Evolutionary conservation across 2,329 filamentous ascomycete genomes (phyloP), one percentile per base, ranked within the genome.

Genomic region (Colletotrichum nymphaeae): DNA sequence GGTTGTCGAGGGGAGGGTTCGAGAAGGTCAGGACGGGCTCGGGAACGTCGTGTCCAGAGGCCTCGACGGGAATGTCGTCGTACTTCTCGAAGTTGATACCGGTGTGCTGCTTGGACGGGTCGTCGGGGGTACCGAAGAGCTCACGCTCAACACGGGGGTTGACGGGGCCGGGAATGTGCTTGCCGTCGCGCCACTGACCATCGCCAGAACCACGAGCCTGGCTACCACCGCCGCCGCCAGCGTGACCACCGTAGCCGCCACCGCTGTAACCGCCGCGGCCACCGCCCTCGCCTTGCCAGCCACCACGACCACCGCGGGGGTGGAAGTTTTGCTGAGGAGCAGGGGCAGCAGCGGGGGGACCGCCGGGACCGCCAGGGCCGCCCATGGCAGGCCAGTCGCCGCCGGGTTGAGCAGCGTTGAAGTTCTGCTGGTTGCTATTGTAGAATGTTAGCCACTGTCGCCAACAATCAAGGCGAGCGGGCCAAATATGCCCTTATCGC

Each of bases 31-130:
- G 92, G 77, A 98, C 94, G 53, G 96, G 93, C 81, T 98, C 97
- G 58, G 97, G 97, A 66, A 98, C 95, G 81, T 97, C 92, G 67
- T 95, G 93, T 74, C 97, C 97, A 74, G 96, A 98, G 76, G 97
- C 97, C 86, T 98, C 97, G 76, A 99, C 97, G 68, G 97, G 97
- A 77, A 99, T 99, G 84, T 99, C 97, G 82, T 99, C 97, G 86
- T 99, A 99, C 89, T 99, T 99, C 88, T 98, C 93, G 83, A 99
- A 99, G 91, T 99, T 99, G 93, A 99, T 98, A 85, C 97, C 97
- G 42, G 95, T 98, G 81, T 97, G 94, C 84, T 98, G 94, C 90
- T 98, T 98, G 77, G 93, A 92, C 76, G 96, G 95, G 81, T 98
- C 97, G 84, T 98, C 96, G 78, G 93, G 88, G 63, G 93, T 88